Percentiles rank a stretch among this genome's conserved stretches.
Conservation (phyloP, 495 filamentous ascomycete species). For the Penicillium dipodomyicola region DNA sequence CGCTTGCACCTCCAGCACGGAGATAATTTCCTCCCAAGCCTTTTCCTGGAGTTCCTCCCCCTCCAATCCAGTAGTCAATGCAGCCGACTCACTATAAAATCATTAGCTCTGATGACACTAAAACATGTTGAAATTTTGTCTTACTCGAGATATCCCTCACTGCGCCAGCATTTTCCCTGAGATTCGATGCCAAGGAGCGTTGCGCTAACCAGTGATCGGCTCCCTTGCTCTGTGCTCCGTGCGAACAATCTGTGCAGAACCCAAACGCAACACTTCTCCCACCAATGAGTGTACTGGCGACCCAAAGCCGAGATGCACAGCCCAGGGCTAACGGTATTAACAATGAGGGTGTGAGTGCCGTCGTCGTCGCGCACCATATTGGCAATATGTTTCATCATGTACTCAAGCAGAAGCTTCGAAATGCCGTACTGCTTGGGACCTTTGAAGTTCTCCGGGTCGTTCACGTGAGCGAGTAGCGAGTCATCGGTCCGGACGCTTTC, state of each 20-base stretch:
- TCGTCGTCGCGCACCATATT: constrained; percentile 29
- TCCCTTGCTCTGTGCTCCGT: constrained; percentile 49
- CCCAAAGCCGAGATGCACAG: constrained; percentile 41
- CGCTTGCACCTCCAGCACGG: constrained; percentile 31
- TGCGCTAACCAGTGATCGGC: constrained; percentile 51
- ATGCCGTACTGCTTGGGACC: constrained; percentile 44
- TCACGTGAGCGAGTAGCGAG: constrained; percentile 36
- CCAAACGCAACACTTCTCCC: constrained; percentile 37
- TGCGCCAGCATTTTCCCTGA: constrained; percentile 52
- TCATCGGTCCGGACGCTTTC: constrained; percentile 34
- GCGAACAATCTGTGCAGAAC: constrained; percentile 44
- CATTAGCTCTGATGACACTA: constrained; percentile 7
- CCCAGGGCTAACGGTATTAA: constrained; percentile 48
- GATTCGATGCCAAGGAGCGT: constrained; percentile 47
- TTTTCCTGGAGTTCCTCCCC: constrained; percentile 37
- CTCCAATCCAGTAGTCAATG: constrained; percentile 34
- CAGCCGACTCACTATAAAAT: constrained; percentile 36
- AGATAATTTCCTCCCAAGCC: constrained; percentile 43
- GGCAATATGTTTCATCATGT: constrained; percentile 41
- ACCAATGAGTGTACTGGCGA: constrained; percentile 40
- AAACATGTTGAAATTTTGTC: constrained; percentile 10
- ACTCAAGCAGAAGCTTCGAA: constrained; percentile 51
- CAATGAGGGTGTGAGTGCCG: constrained; percentile 40
- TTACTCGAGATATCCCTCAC: constrained; percentile 47
- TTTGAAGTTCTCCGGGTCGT: constrained; percentile 26